Evolutionary conservation across 345 rosid genomes (phyloP).

Genomic region (Camelina hispida): DNA sequence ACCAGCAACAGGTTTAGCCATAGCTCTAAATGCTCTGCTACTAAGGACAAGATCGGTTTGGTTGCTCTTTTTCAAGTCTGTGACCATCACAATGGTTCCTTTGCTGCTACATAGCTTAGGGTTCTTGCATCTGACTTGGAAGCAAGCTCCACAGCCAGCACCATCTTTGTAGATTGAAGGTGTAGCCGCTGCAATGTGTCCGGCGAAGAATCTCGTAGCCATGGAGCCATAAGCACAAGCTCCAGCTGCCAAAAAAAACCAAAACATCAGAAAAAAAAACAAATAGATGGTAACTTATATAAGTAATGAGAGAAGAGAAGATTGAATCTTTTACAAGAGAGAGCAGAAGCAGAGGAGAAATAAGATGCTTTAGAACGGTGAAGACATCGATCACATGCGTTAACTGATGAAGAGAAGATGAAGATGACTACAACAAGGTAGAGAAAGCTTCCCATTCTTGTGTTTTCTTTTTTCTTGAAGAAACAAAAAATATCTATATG

Average conservation of each 20-base stretch:
- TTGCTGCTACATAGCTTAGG: slow-evolving; percentile 53
- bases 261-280: slow-evolving; percentile 41
- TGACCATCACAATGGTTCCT: slow-evolving; percentile 72
- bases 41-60: slow-evolving; percentile 80
- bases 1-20: slow-evolving; percentile 63
- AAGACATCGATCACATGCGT: slow-evolving; percentile 89
- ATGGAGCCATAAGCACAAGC: slow-evolving; percentile 86
- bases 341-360: slow-evolving; percentile 69
- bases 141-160: slow-evolving; percentile 90
- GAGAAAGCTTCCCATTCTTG: slow-evolving; percentile 50
- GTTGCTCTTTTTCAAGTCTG: slow-evolving; percentile 71
- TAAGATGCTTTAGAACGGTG: slow-evolving; percentile 72
- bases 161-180: slow-evolving; percentile 85
- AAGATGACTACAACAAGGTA: slow-evolving; percentile 37
- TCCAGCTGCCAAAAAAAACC: slow-evolving; percentile 64
- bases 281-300: not conserved
- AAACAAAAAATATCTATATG: not conserved
- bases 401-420: slow-evolving; percentile 47
- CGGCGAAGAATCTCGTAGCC: slow-evolving; percentile 66
- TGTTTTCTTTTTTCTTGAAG: not conserved
- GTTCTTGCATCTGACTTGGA: slow-evolving; percentile 87
- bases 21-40: slow-evolving; percentile 78
- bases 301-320: not conserved
- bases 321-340: slow-evolving; percentile 57
- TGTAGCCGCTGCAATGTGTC: slow-evolving; percentile 73